phyloP scores from a whole-genome alignment of 2,329 filamentous ascomycete species.

The Sporothrix humicola region DNA sequence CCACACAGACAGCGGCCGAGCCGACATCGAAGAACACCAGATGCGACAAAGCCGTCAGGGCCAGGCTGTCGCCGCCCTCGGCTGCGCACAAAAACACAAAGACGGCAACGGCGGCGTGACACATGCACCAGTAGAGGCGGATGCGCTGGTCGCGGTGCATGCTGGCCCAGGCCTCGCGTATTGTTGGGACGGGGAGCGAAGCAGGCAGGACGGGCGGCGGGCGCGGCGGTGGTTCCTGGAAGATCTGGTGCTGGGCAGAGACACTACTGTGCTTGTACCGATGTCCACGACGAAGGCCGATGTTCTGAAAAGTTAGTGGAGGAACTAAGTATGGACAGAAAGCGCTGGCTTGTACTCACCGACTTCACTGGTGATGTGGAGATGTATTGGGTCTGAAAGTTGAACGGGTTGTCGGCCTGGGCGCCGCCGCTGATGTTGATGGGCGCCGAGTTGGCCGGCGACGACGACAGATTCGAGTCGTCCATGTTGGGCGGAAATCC shows the following conservation, averaged over 20 bases:
- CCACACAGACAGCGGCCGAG: constrained; percentile 87
- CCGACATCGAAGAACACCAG: constrained; percentile 95
- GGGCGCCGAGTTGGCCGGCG: constrained; percentile 27
- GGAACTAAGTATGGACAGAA: background rate
- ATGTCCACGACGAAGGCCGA: constrained; percentile 91
- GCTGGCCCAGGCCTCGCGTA: constrained; percentile 84
- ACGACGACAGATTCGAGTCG: constrained; percentile 6
- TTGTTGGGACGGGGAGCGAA: constrained; percentile 87
- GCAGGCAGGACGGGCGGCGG: constrained; percentile 88
- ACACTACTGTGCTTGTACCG: constrained; percentile 98
- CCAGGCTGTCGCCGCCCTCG: constrained; percentile 73
- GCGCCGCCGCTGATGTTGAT: background rate
- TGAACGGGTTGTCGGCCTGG: constrained; percentile 75
- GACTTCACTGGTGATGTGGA: constrained; percentile 78
- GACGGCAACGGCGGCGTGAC: constrained; percentile 81
- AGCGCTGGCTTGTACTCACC: constrained; percentile 54
- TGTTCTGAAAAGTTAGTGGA: constrained; percentile 62
- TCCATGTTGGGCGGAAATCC: constrained; percentile 27
- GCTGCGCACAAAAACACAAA: constrained; percentile 83
- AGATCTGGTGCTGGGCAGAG: constrained; percentile 87
- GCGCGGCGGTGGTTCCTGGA: constrained; percentile 85
- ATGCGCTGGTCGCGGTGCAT: constrained; percentile 88
- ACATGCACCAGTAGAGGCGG: constrained; percentile 86
- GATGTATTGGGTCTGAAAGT: constrained; percentile 85
- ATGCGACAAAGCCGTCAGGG: constrained; percentile 90